Conservation (phyloP, 352 stramenopile genomes). For the Phytophthora pistaciae region DNA sequence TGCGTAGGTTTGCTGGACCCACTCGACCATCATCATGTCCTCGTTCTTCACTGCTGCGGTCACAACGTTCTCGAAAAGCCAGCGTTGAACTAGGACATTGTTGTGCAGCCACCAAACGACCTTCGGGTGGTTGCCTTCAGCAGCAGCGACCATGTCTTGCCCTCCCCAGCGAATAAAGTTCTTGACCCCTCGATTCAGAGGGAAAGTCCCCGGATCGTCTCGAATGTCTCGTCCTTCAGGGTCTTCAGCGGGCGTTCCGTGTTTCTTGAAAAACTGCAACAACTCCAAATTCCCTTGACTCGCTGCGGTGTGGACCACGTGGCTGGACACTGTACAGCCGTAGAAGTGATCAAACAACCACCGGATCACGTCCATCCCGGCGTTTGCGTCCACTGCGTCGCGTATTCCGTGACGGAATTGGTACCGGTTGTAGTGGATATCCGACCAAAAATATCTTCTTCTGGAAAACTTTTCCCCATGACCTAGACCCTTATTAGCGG, state of each 20-base stretch:
- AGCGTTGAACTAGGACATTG: too few species aligned
- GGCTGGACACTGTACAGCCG: background rate
- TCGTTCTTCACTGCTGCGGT: too few species aligned
- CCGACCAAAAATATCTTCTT: background rate
- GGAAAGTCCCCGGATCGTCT: background rate
- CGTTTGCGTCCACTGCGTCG: background rate
- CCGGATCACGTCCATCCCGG: background rate
- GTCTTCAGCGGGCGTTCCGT: background rate
- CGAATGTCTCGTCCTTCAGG: background rate
- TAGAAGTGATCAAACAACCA: conserved; percentile 7
- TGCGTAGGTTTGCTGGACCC: too few species aligned
- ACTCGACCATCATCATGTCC: too few species aligned
- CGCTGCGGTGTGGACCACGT: background rate
- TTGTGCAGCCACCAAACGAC: too few species aligned
- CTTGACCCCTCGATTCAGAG: background rate
- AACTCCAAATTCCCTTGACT: background rate
- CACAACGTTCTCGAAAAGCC: too few species aligned
- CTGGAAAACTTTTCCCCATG: background rate
- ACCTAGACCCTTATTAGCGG: too few species aligned
- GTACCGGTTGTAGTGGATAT: background rate
- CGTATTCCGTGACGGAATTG: background rate
- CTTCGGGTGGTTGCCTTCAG: background rate
- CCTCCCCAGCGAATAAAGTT: background rate
- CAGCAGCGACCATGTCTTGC: background rate
- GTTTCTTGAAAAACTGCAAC: background rate